Evolutionary conservation across 805 yeast species (phyloP).

Genomic region (Candida peoriensis): DNA sequence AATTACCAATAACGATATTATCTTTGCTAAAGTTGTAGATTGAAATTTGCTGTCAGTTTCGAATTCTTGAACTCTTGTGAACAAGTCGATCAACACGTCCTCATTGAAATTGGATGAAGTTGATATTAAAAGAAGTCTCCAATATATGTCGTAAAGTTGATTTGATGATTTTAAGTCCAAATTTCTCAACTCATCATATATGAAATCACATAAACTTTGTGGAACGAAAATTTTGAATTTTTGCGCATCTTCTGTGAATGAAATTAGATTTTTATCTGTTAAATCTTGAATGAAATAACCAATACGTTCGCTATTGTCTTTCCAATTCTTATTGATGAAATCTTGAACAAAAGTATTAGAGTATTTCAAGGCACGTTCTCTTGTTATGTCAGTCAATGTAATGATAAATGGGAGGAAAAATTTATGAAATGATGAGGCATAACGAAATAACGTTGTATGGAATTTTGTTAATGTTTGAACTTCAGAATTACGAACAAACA

Average conservation of each 20-base stretch:
- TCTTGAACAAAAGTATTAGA: conserved; percentile 44
- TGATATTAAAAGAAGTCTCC: conserved; percentile 45
- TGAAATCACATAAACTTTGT: conserved; percentile 6
- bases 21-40: conserved; percentile 11
- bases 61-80: conserved; percentile 1
- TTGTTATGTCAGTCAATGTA: conserved; percentile 35
- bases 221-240: conserved; percentile 16
- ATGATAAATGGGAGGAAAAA: conserved; percentile 45
- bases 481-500: conserved; percentile 53
- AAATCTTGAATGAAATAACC: conserved; percentile 39
- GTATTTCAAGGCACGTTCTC: conserved; percentile 39
- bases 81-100: conserved; percentile 4
- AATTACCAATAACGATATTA: conserved; percentile 12
- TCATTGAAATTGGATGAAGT: conserved; percentile 25
- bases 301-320: conserved; percentile 28
- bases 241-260: conserved; percentile 10
- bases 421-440: conserved; percentile 29
- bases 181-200: conserved; percentile 8
- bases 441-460: conserved; percentile 40
- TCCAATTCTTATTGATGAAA: conserved; percentile 41
- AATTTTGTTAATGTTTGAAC: conserved; percentile 40
- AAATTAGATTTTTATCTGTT: conserved; percentile 22
- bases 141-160: conserved; percentile 37
- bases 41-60: conserved; percentile 11
- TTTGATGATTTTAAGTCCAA: conserved; percentile 4